Conservation (phyloP, 352 stramenopile genomes). For the Globisporangium lucens region DNA sequence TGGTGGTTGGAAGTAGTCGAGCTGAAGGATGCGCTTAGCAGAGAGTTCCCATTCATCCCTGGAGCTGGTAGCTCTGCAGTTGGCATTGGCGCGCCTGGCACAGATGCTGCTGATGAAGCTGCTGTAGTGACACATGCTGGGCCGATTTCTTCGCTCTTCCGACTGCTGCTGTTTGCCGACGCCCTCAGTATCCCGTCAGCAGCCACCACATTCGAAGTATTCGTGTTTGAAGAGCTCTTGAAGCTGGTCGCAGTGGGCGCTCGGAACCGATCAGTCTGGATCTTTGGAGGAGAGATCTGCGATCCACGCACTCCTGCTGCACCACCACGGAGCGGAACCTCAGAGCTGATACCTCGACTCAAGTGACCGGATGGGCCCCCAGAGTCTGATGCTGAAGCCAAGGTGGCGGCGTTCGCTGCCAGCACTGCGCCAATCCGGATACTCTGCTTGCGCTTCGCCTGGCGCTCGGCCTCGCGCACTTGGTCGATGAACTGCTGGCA, state of each 20-base stretch:
- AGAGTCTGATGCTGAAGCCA: neutral
- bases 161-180: slow-evolving; percentile 2
- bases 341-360: neutral
- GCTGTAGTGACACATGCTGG: neutral
- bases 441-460: slow-evolving; percentile 32
- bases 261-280: neutral
- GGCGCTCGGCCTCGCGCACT: slow-evolving; percentile 36
- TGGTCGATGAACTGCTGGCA: slow-evolving; percentile 60
- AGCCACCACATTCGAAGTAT: too few species aligned
- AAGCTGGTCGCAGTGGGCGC: neutral
- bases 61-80: neutral
- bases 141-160: slow-evolving; percentile 16
- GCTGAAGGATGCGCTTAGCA: neutral
- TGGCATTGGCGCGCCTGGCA: neutral
- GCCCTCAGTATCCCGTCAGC: neutral
- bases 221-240: neutral
- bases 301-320: neutral
- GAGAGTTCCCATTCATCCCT: neutral
- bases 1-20: neutral
- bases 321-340: neutral
- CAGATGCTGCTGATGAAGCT: neutral
- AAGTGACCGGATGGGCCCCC: neutral
- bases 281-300: slow-evolving; percentile 3
- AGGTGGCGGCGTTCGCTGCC: neutral
- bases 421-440: slow-evolving; percentile 24